Conservation (phyloP, 164 flowering plant species). For the Aristolochia contorta region DNA sequence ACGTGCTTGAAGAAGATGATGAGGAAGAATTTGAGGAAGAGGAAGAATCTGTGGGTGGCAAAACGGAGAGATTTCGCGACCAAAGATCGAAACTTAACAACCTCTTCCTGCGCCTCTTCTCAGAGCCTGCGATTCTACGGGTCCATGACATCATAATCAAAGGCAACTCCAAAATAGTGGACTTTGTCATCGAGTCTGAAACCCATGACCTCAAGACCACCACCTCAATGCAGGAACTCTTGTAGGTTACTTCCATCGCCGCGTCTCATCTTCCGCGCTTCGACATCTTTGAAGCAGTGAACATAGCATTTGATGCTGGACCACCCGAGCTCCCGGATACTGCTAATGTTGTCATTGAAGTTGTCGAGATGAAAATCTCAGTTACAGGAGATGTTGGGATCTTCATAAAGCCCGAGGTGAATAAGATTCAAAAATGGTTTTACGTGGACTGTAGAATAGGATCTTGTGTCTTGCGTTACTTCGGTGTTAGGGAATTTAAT, state of each 20-base stretch:
- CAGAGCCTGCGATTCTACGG: constrained; percentile 43
- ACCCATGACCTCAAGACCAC: constrained; percentile 37
- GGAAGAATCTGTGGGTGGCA: constrained; percentile 15
- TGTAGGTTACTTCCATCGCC: constrained; percentile 42
- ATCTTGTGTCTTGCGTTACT: no score
- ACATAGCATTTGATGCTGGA: constrained; percentile 70
- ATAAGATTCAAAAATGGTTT: background rate
- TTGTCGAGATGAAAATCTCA: constrained; percentile 47
- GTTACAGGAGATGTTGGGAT: constrained; percentile 61
- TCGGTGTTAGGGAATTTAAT: no score
- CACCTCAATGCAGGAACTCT: constrained; percentile 55
- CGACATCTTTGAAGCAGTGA: constrained; percentile 65
- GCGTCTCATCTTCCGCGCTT: constrained; percentile 43
- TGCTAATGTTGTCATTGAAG: constrained; percentile 66
- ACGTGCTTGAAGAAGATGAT: constrained; percentile 22
- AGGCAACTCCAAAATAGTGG: constrained; percentile 79
- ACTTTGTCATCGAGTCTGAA: constrained; percentile 60
- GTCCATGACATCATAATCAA: constrained; percentile 76
- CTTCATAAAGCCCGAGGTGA: constrained; percentile 79
- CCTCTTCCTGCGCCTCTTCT: constrained; percentile 33
- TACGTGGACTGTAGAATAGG: no score
- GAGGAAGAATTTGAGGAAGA: constrained; percentile 31
- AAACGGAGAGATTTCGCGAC: constrained; percentile 9
- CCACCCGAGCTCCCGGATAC: constrained; percentile 87
- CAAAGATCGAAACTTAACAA: constrained; percentile 30